Evolutionary conservation across 129 eudicot genomes (phyloP).

Genomic region (Arctium minus): DNA sequence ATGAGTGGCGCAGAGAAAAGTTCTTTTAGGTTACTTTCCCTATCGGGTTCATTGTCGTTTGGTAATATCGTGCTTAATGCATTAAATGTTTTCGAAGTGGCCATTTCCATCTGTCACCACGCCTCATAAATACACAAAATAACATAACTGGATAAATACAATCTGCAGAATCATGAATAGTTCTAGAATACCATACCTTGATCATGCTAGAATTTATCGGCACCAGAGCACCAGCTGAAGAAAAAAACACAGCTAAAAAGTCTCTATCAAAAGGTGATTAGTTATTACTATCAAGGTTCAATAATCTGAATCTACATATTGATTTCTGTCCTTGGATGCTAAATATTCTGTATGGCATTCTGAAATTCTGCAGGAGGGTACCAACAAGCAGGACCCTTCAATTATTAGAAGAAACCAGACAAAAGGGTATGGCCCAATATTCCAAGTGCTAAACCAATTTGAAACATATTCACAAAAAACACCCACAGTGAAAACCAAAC

Average conservation of each 20-base stretch:
- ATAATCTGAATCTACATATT: background rate
- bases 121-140: conserved; percentile 1
- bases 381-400: conserved; percentile 1
- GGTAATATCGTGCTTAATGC: conserved; percentile 23
- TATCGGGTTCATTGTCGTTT: conserved; percentile 19
- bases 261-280: background rate
- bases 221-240: background rate
- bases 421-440: conserved; percentile 6
- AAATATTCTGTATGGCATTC: conserved; percentile 5
- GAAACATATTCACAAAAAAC: background rate
- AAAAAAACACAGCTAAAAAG: background rate
- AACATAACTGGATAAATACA: background rate
- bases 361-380: background rate
- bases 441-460: background rate
- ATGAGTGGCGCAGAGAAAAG: conserved; percentile 26
- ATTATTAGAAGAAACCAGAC: conserved; percentile 1
- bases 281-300: background rate
- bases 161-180: background rate
- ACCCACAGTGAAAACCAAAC: conserved; percentile 1
- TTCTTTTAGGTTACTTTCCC: conserved; percentile 30
- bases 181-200: background rate
- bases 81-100: conserved; percentile 27
- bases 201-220: conserved; percentile 4
- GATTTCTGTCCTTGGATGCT: background rate
- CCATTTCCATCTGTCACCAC: conserved; percentile 15